Evolutionary conservation across 306 rosid genomes (phyloP).

Genomic region (Ziziphus jujuba): DNA sequence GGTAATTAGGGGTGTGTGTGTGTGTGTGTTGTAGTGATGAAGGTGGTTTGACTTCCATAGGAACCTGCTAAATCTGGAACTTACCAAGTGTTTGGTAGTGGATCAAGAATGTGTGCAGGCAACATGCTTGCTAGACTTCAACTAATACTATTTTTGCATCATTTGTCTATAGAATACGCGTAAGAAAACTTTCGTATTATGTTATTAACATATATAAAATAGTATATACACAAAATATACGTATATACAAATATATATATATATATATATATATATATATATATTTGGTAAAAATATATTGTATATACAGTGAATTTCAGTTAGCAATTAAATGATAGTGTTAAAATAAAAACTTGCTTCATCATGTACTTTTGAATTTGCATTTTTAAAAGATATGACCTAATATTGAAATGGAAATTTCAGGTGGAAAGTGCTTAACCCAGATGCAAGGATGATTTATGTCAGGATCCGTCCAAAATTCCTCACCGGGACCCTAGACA

Average conservation of each 20-base stretch:
- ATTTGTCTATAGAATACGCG: slow-evolving; percentile 44
- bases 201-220: not conserved
- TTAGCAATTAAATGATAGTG: too few relatives aligned
- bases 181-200: not conserved
- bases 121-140: slow-evolving; percentile 46
- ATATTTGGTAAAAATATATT: not conserved
- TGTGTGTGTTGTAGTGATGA: not conserved
- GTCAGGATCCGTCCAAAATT: too few relatives aligned
- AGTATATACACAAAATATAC: too few relatives aligned
- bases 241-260: not conserved
- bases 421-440: slow-evolving; percentile 47
- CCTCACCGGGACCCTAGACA: too few relatives aligned
- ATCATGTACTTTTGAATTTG: not conserved
- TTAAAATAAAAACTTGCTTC: not conserved
- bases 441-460: slow-evolving; percentile 26
- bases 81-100: slow-evolving; percentile 39
- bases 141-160: slow-evolving; percentile 39
- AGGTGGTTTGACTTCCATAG: not conserved
- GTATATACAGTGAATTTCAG: too few relatives aligned
- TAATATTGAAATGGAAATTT: too few relatives aligned
- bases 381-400: not conserved
- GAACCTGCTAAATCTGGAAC: slow-evolving; percentile 30
- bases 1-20: too few relatives aligned
- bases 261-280: too few relatives aligned
- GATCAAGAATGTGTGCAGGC: slow-evolving; percentile 46